Evolutionary conservation across 1,284 basidiomycete genomes (phyloP), one percentile per base, ranked within the genome.

Genomic region (Kwoniella shivajii): DNA sequence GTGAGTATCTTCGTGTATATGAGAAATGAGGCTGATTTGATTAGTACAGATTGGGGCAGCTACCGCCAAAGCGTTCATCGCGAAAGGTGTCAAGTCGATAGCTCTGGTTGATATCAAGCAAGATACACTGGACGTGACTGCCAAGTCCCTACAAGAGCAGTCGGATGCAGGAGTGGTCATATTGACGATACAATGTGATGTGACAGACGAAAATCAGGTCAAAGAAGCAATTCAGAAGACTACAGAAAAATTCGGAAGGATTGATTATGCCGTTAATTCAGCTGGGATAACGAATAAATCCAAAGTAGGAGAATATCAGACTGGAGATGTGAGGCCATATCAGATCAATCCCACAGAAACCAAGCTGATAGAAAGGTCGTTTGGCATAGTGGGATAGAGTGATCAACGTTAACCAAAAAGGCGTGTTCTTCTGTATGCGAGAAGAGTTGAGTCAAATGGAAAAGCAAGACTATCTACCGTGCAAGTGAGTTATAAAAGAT

Each of bases 371-470:
- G 33, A 34, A 45, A 7, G 14, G 10, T 26, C 31, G 16, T 42
- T n/a, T 18, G 7, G 24, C 14, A 9, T 14, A 54, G 52, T 56
- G 54, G 54, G 29, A 56, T 27, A 49, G 45, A 50, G 48, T 56
- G 11, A 44, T 56, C 18, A 44, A 44, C 20, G 54, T 56, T 18
- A 56, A 56, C 31, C 47, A 58, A 45, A 51, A 50, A 41, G 63
- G 60, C 18, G 50, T 60, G 5, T 65, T 63, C 50, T 50, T 60
- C 22, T 65, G 60, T 43, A 55, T 60, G 39, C 49, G 61, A 22
- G 64, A 63, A 50, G 41, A 63, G 49, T 24, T 59, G 20, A 24
- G 31, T 11, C 59, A 60, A 46, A 65, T 65, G 64, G 41, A 49
- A n/a, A 55, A 50, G 24, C 64, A 65, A 45, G 54, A 57, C 16